These are phyloP conservation scores for Tuber melanosporum DNA, from an alignment of 495 filamentous ascomycete genomes.

Conservation along the genomic window DNA sequence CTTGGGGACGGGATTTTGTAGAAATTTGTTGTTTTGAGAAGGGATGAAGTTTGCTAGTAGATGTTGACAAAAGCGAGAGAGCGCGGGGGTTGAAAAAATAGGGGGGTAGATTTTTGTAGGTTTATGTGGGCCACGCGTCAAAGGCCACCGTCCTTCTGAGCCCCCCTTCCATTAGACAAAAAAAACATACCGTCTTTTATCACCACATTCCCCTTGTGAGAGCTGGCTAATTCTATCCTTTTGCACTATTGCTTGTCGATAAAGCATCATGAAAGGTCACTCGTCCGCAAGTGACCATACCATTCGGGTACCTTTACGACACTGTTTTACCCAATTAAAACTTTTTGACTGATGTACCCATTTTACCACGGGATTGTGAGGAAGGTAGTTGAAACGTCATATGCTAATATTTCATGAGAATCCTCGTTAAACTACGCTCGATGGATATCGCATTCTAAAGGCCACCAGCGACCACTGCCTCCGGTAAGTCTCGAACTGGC, in stretches of 20 bases:
- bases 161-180: background rate
- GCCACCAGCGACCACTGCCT: background rate
- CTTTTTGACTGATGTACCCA: no score
- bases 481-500: background rate
- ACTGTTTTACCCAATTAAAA: no score
- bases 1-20: background rate
- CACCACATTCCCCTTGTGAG: background rate
- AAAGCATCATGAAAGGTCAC: background rate
- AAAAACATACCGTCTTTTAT: background rate
- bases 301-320: background rate
- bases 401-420: background rate
- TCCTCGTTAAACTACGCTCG: background rate
- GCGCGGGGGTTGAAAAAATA: background rate
- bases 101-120: background rate
- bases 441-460: background rate
- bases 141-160: background rate
- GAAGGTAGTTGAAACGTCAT: background rate
- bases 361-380: background rate
- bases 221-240: background rate
- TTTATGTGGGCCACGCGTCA: background rate
- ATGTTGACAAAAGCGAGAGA: background rate
- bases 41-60: background rate
- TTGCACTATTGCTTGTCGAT: background rate
- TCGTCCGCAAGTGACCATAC: background rate
- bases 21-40: background rate